A percentile compares a stretch with the other conserved stretches of the same genome.
These are phyloP conservation scores for Cyberlindnera galapagoensis DNA, from an alignment of 805 yeast genomes.

Conservation along the genomic window DNA sequence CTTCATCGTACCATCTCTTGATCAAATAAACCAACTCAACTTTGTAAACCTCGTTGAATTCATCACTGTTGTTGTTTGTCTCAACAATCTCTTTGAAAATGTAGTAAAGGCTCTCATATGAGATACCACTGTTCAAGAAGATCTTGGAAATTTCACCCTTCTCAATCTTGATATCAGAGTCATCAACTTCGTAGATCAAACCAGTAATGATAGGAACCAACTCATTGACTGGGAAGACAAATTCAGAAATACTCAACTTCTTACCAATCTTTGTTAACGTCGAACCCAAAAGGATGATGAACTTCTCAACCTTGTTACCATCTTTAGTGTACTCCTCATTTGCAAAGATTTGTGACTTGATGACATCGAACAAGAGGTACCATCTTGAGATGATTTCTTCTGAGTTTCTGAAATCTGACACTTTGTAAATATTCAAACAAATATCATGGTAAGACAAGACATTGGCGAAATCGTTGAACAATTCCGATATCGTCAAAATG, in stretches of 20 bases:
- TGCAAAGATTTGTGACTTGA: constrained; percentile 11
- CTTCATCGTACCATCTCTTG: constrained; percentile 59
- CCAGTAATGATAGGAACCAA: constrained; percentile 60
- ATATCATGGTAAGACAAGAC: constrained; percentile 84
- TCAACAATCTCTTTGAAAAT: constrained; percentile 57
- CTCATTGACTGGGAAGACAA: constrained; percentile 72
- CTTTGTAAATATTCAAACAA: constrained; percentile 69
- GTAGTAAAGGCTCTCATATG: constrained; percentile 60
- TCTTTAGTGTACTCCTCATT: background rate
- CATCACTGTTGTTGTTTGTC: constrained; percentile 43
- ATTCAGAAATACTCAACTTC: constrained; percentile 59
- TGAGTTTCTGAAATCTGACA: constrained; percentile 77
- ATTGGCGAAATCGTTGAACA: constrained; percentile 81
- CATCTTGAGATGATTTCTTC: constrained; percentile 81
- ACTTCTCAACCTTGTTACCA: constrained; percentile 11
- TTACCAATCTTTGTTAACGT: constrained; percentile 46
- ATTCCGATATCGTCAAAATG: constrained; percentile 65
- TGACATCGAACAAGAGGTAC: constrained; percentile 55
- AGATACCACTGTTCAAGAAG: constrained; percentile 57
- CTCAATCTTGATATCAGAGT: constrained; percentile 27
- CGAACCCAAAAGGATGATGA: constrained; percentile 15
- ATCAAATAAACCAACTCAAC: constrained; percentile 60
- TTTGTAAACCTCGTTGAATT: constrained; percentile 41
- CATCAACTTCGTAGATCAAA: constrained; percentile 34
- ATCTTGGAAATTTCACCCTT: constrained; percentile 55